phyloP scores from a whole-genome alignment of 2,329 filamentous ascomycete species.

The Fulvia fulva region DNA sequence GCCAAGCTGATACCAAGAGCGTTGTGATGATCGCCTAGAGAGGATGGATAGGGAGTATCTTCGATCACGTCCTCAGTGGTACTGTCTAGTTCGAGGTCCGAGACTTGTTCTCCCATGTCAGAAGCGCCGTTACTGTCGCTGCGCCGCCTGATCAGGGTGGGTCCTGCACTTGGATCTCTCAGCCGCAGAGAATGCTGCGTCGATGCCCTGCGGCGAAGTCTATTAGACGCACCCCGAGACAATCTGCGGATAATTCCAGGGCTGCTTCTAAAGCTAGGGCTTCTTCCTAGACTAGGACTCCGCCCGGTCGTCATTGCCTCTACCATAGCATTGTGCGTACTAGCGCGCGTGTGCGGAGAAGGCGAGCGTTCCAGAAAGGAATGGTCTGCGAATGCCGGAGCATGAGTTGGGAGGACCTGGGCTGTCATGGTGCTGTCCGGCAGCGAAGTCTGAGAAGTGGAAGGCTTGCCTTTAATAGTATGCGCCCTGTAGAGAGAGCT shows the following conservation, averaged over 20 bases:
- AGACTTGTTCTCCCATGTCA: conserved; percentile 43
- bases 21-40: conserved; percentile 33
- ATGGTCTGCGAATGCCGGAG: conserved; percentile 25
- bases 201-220: conserved; percentile 69
- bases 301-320: conserved; percentile 57
- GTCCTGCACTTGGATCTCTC: conserved; percentile 83
- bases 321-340: conserved; percentile 54
- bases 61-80: conserved; percentile 46
- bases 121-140: conserved; percentile 81
- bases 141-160: conserved; percentile 77
- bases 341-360: conserved; percentile 45
- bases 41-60: conserved; percentile 19
- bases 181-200: conserved; percentile 67
- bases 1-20: conserved; percentile 40
- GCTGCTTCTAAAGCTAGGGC: conserved; percentile 23
- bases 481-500: conserved; percentile 37
- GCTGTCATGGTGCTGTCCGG: conserved; percentile 24
- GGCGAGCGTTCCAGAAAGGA: conserved; percentile 48
- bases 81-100: conserved; percentile 53
- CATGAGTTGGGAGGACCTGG: conserved; percentile 22
- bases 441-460: conserved; percentile 21
- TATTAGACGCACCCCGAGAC: conserved; percentile 73
- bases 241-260: conserved; percentile 70
- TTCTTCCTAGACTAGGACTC: conserved; percentile 37
- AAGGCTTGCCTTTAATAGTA: conserved; percentile 14